Base-by-base conservation (phyloP, 352 stramenopile genomes). In the Pseudoperonospora humuli region DNA sequence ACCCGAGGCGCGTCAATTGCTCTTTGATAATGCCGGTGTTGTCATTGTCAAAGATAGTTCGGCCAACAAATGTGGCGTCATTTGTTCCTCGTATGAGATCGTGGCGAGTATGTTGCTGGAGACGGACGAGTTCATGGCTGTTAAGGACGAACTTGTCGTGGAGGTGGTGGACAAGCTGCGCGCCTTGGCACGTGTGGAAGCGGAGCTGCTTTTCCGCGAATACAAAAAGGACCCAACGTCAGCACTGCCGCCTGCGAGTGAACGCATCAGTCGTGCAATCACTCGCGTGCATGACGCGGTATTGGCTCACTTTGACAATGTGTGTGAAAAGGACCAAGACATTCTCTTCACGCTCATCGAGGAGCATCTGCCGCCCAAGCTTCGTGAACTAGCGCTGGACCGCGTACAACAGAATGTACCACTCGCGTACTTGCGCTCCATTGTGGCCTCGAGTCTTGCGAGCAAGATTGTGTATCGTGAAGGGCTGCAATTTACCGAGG, bases 381-480 rank as follows among this genome's bases (percentile, higher is more conserved):
- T 98, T 45, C 90, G 92, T 35, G 85, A 97, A 33, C 43, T 98
- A 9, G 83, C 88, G 0, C 95, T 98, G 48, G 87, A 98, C 58
- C 70, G 88, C 41, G 89, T 98, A 39, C 70, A 87, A 37, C 59
- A 94, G 21, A 78, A 93, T 39, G 90, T 99, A 23, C 95, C 96
- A 11, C 67, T 85, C 15, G 87, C 95, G 37, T 99, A 99, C 80
- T 84, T 97, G 56, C 96, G 91, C 54, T 97, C 96, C 65, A 96
- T 97, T 25, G 91, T 98, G 39, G 91, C 90, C 4, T 97, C 91
- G 18, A 96, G 82, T 41, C 64, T 99, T 23, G 96, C 96, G 34
- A 97, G 86, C 40, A 97, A 97, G 67, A 87, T 99, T 49, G 96
- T 99, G 18, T 99, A 99, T 71, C 94, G 95, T 38, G 96, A 99